Conservation (phyloP, 164 flowering plant species). For the Brasenia schreberi region DNA sequence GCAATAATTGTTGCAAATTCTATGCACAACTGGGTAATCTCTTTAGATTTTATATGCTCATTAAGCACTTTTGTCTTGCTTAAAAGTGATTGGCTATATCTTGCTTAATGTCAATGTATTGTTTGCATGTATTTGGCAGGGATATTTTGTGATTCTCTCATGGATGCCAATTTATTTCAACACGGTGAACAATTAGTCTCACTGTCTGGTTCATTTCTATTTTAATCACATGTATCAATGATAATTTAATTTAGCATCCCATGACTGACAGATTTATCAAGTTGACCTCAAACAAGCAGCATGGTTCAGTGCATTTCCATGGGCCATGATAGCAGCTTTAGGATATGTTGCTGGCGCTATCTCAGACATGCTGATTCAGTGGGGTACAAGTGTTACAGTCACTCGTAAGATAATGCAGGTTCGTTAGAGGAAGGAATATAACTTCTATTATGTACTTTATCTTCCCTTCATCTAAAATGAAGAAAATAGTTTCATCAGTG, state of each 20-base stretch:
- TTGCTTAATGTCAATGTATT: background rate
- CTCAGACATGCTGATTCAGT: conserved; percentile 48
- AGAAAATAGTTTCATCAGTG: too few species aligned
- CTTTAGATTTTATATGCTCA: background rate
- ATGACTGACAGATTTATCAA: conserved; percentile 48
- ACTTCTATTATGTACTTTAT: too few species aligned
- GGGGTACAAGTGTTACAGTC: conserved; percentile 58
- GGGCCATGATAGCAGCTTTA: conserved; percentile 84
- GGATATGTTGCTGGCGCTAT: conserved; percentile 76
- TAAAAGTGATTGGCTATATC: background rate
- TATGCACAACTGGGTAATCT: conserved; percentile 94
- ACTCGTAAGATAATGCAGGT: conserved; percentile 99
- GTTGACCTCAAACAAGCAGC: conserved; percentile 95
- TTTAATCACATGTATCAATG: background rate
- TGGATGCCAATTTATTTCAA: conserved; percentile 99
- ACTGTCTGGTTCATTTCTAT: background rate
- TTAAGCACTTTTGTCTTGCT: background rate
- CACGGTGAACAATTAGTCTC: conserved; percentile 29
- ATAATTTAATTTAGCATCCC: too few species aligned
- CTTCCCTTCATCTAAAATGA: background rate
- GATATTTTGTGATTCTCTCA: conserved; percentile 82
- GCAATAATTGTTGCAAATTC: conserved; percentile 80
- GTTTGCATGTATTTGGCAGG: conserved; percentile 34
- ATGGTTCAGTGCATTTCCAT: conserved; percentile 98
- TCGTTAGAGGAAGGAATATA: background rate